Evolutionary conservation across 805 yeast genomes (phyloP).

Genomic region (Zygotorulaspora chibaensis): DNA sequence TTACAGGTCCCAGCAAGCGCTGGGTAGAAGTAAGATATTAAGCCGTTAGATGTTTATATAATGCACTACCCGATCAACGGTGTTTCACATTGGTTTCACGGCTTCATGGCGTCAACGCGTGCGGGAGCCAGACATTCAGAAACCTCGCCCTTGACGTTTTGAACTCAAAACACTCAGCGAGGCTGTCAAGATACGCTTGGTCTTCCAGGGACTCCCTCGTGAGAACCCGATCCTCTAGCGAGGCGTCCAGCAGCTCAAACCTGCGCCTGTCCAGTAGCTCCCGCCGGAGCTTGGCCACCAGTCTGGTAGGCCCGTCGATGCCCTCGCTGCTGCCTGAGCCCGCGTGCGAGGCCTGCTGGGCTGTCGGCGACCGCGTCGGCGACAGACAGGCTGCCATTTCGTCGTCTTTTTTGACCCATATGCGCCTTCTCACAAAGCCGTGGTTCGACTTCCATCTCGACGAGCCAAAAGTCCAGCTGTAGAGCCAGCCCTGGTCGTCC

Average conservation of each 20-base stretch:
- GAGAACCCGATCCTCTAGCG: neutral
- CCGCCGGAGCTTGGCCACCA: constrained; percentile 9
- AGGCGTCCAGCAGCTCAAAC: constrained; percentile 12
- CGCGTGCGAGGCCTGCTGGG: neutral
- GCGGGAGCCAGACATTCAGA: constrained; percentile 9
- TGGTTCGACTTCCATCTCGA: constrained; percentile 59
- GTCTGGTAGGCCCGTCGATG: neutral
- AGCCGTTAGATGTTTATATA: neutral
- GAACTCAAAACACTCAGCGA: constrained; percentile 11
- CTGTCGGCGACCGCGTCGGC: neutral
- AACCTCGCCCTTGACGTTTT: constrained; percentile 10
- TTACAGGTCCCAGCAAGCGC: too few species aligned
- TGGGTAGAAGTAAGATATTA: neutral
- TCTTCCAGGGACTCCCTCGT: constrained; percentile 1
- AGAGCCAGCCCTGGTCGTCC: constrained; percentile 85
- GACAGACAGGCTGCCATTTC: neutral
- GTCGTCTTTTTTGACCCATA: constrained; percentile 48
- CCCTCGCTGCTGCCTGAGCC: neutral
- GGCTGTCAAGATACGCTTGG: neutral
- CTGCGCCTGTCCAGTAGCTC: constrained; percentile 17
- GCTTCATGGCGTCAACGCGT: neutral
- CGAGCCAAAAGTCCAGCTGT: constrained; percentile 48
- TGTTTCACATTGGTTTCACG: constrained; percentile 6
- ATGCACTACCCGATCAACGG: neutral
- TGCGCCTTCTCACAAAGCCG: constrained; percentile 61